Evolutionary conservation across 2,329 filamentous ascomycete genomes (phyloP).

Genomic region (Ophiostoma novo-ulmi): DNA sequence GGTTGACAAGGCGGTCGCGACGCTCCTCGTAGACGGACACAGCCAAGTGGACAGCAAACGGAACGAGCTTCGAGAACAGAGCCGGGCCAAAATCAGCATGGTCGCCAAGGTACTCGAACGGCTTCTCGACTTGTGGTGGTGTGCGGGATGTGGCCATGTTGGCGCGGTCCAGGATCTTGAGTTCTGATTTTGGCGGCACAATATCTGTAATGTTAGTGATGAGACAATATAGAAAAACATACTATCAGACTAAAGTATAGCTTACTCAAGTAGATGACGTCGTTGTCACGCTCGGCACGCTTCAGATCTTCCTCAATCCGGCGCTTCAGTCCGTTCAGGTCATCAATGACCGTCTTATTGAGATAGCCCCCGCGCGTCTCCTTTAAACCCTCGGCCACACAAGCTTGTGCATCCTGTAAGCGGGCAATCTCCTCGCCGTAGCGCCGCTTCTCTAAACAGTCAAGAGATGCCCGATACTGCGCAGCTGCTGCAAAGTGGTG

Average conservation of each 20-base stretch:
- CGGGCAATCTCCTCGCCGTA: conserved; percentile 95
- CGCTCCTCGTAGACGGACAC: conserved; percentile 93
- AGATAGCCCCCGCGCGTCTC: conserved; percentile 61
- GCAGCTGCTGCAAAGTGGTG: conserved; percentile 95
- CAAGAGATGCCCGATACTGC: conserved; percentile 84
- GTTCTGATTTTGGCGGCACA: conserved; percentile 81
- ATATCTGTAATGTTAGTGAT: conserved; percentile 34
- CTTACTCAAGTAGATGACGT: conserved; percentile 74
- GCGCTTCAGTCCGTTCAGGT: conserved; percentile 76
- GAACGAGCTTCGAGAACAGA: conserved; percentile 85
- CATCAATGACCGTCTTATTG: conserved; percentile 73
- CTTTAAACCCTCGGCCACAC: conserved; percentile 71
- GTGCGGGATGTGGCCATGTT: conserved; percentile 79
- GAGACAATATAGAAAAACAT: background rate
- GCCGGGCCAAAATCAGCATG: conserved; percentile 75
- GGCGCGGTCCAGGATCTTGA: conserved; percentile 78
- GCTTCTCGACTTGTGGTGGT: conserved; percentile 76
- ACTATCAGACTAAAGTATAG: too few relatives aligned
- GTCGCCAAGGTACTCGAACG: conserved; percentile 74
- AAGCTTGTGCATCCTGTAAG: conserved; percentile 72
- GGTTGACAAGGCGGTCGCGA: conserved; percentile 83
- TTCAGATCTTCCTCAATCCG: conserved; percentile 83
- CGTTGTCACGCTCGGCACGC: conserved; percentile 91
- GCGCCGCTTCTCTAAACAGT: conserved; percentile 86
- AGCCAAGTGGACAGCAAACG: conserved; percentile 91